Evolutionary conservation across 148 eudicot genomes (phyloP).

Genomic region (Persicaria tinctoria): DNA sequence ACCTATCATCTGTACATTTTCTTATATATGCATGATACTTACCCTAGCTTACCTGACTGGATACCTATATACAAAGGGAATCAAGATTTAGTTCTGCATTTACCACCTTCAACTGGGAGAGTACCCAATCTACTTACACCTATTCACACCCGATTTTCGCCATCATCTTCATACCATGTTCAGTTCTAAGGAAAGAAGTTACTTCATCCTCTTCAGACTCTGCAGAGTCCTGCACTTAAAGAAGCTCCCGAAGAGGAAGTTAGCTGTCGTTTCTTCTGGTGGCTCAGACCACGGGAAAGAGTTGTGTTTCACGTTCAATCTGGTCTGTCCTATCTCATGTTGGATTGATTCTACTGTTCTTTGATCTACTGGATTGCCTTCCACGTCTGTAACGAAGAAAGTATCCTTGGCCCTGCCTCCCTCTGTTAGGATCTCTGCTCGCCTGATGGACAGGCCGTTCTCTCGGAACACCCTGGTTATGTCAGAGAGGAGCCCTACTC

Average conservation of each 20-base stretch:
- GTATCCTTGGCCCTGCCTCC: slow-evolving; percentile 61
- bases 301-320: slow-evolving; percentile 48
- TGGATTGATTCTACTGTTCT: slow-evolving; percentile 48
- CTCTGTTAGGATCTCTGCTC: slow-evolving; percentile 74
- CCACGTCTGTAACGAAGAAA: slow-evolving; percentile 67
- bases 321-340: slow-evolving; percentile 51
- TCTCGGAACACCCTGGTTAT: slow-evolving; percentile 81
- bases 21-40: not conserved
- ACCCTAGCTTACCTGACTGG: not conserved
- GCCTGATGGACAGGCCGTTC: slow-evolving; percentile 53
- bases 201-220: slow-evolving; percentile 1
- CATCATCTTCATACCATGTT: not conserved
- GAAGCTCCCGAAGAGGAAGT: slow-evolving; percentile 57
- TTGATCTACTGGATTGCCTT: slow-evolving; percentile 60
- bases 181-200: not conserved
- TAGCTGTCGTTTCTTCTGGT: slow-evolving; percentile 43
- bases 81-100: not conserved
- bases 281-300: slow-evolving; percentile 29
- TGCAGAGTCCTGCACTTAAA: slow-evolving; percentile 32
- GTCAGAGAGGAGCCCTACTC: slow-evolving; percentile 74
- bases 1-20: not conserved
- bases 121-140: not conserved
- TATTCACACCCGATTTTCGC: not conserved
- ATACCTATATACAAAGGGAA: not conserved
- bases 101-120: not conserved